phyloP scores from a whole-genome alignment of 768 basidiomycete genomes.

The Tricholomella constricta region DNA sequence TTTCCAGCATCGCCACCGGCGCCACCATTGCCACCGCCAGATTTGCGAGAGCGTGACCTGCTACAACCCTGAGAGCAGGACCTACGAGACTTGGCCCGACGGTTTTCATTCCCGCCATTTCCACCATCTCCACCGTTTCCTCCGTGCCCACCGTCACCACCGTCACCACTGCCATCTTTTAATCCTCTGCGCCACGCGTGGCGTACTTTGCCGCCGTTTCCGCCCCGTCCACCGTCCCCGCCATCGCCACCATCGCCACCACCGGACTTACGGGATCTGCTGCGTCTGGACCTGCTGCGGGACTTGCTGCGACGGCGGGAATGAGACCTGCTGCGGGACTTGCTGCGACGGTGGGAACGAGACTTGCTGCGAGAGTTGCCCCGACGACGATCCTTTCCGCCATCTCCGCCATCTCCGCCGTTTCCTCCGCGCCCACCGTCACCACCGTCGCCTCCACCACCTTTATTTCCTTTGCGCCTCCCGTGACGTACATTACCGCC shows the following conservation, averaged over 20 bases:
- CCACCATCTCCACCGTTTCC: background rate
- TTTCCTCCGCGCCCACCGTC: slow-evolving; percentile 5
- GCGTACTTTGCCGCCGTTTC: too few relatives aligned
- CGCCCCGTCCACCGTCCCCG: too few relatives aligned
- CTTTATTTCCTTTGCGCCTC: too few relatives aligned
- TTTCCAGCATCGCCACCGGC: slow-evolving; percentile 2
- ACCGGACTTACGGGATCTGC: background rate
- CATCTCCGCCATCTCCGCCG: background rate
- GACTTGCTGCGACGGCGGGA: background rate
- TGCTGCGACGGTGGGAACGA: background rate
- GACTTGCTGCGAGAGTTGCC: background rate
- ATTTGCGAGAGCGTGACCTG: background rate
- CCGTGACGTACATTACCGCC: too few relatives aligned
- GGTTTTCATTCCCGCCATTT: background rate
- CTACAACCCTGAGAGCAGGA: background rate
- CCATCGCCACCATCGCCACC: too few relatives aligned
- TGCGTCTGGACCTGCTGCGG: background rate
- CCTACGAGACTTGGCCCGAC: background rate
- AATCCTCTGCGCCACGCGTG: too few relatives aligned
- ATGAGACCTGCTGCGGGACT: background rate
- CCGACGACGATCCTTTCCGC: background rate
- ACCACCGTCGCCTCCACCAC: background rate
- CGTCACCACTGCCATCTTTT: too few relatives aligned
- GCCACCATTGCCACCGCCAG: slow-evolving; percentile 3
- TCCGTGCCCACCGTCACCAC: slow-evolving; percentile 2